A percentile compares a stretch with the other conserved stretches of the same genome.
Conservation (phyloP, 805 yeast genomes). For the Debaryomyces maramus region DNA sequence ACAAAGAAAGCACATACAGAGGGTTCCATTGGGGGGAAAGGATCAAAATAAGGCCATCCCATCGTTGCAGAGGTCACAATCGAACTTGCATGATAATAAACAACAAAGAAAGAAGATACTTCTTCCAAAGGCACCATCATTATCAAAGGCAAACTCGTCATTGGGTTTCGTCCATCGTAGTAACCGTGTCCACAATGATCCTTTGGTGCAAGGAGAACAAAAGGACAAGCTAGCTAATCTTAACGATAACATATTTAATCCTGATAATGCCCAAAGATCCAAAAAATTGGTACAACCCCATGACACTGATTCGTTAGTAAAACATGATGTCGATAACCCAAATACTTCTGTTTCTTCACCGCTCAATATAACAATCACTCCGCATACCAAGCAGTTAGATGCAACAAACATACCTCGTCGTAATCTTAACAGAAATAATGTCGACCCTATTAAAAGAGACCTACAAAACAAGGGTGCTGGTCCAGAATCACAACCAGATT, state of each 20-base stretch:
- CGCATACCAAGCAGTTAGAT: conserved; percentile 9
- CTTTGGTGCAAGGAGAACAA: conserved; percentile 1
- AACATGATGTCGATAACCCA: conserved; percentile 11
- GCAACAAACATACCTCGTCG: conserved; percentile 15
- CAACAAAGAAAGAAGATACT: conserved; percentile 7
- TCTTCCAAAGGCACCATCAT: conserved; percentile 21
- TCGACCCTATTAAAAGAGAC: conserved; percentile 31
- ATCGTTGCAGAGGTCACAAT: conserved; percentile 31
- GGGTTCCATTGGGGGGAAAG: conserved; percentile 44
- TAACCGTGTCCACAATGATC: neutral
- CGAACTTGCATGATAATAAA: conserved; percentile 9
- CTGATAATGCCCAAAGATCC: conserved; percentile 19
- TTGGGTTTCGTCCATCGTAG: conserved; percentile 30
- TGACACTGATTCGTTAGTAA: conserved; percentile 27
- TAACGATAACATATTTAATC: conserved; percentile 4
- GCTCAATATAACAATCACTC: conserved; percentile 8
- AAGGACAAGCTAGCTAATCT: conserved; percentile 1
- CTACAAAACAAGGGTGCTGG: neutral
- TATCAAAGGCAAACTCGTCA: conserved; percentile 37
- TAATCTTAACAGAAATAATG: conserved; percentile 13
- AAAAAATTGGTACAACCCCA: conserved; percentile 20
- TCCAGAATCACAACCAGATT: neutral
- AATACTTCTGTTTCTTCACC: conserved; percentile 1
- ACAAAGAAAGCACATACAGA: conserved; percentile 7
- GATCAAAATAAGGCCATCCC: conserved; percentile 31